Conservation (phyloP, 805 yeast species). For the Ogataea pini region DNA sequence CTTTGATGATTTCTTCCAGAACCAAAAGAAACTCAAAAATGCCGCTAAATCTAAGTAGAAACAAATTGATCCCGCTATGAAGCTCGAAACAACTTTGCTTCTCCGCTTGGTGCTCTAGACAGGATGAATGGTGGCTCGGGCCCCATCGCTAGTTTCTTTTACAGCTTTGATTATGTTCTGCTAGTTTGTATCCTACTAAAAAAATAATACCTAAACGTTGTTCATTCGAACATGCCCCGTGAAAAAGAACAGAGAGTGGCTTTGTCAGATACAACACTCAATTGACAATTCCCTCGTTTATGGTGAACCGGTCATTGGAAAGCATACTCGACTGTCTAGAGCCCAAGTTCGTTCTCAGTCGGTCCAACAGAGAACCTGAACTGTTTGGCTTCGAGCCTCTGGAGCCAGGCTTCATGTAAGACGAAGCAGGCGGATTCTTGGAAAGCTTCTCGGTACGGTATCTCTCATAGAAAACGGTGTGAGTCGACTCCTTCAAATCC, state of each 20-base stretch:
- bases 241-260: neutral
- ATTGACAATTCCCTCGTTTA: conserved; percentile 20
- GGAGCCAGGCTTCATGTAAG: conserved; percentile 16
- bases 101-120: no score
- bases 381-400: conserved; percentile 22
- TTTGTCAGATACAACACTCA: neutral
- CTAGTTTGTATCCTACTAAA: no score
- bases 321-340: conserved; percentile 27
- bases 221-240: neutral
- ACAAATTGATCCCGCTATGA: no score
- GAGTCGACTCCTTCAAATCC: conserved; percentile 75
- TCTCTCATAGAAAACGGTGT: conserved; percentile 72
- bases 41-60: no score
- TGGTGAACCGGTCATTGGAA: conserved; percentile 20
- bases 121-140: no score
- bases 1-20: conserved; percentile 43
- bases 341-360: conserved; percentile 24
- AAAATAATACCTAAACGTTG: conserved; percentile 1
- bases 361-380: conserved; percentile 25
- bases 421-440: conserved; percentile 17
- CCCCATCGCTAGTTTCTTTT: no score
- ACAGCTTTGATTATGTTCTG: no score
- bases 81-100: no score
- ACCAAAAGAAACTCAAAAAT: neutral
- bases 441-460: conserved; percentile 56